Base-by-base conservation (phyloP, 2,329 filamentous ascomycete species). In the Trichoderma cornu-damae region DNA sequence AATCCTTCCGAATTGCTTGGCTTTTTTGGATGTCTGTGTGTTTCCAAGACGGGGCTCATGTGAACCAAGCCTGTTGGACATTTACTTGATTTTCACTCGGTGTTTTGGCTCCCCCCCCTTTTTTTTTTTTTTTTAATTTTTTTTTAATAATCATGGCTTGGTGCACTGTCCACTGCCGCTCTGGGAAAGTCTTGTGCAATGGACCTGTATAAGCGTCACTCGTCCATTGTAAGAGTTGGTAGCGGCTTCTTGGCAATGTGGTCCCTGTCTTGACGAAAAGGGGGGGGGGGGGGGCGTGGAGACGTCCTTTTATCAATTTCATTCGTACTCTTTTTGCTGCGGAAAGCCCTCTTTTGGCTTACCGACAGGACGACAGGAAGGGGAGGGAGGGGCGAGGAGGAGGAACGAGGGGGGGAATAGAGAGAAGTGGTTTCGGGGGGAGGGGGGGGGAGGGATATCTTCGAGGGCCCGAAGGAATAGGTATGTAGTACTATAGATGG, bases 191-290 rank as follows among this genome's bases (percentile, higher is more conserved):
- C 18, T n/a, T 42, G 38, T 52, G 47, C 22, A 32, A 28, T 6
- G 47, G 14, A 37, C 34, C 28, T 38, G 47, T 50, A 38, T 9
- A 22, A 18, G n/a, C 26, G 42, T 28, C 22, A n/a, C n/a, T n/a
- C n/a, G n/a, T n/a, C n/a, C n/a, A 44, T 44, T 50, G 47, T 26
- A 35, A 24, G 22, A 50, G 26, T n/a, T 34, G 20, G 38, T 52
- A 32, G 26, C 37, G 50, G 50, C 40, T 43, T 32, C 50, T 54
- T 54, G 50, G 50, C 50, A 54, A 44, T 26, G 20, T 54, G 38
- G 40, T 32, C n/a, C 24, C 26, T 28, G 28, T 54, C 50, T 54
- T 54, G 50, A 40, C 50, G 28, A 12, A 44, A 26, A 54, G 40
- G 50, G 40, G 50, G 28, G 35, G 43, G 46, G 40, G 50, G 40